phyloP scores from a whole-genome alignment of 108 stramenopile species.

The Chaetoceros muelleri region DNA sequence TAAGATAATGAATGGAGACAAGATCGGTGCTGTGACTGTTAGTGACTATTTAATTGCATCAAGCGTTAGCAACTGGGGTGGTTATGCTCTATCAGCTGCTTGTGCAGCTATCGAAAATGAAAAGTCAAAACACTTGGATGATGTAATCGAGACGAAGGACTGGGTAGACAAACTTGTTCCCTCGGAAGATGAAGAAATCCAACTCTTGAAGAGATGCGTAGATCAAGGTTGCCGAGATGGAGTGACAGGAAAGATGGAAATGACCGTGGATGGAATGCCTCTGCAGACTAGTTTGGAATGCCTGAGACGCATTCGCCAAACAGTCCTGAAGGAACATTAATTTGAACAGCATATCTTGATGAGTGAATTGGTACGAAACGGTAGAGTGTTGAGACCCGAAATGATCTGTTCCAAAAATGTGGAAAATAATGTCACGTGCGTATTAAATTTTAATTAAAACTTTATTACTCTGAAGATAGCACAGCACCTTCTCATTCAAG shows the following conservation, averaged over 20 bases:
- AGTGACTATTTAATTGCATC: conserved; percentile 66
- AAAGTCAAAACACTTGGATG: too few species aligned
- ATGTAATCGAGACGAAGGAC: neutral
- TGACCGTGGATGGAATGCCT: conserved; percentile 68
- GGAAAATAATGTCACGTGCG: too few species aligned
- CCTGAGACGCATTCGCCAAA: conserved; percentile 49
- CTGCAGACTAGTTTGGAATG: conserved; percentile 49
- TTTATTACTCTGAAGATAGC: too few species aligned
- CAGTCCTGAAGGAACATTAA: too few species aligned
- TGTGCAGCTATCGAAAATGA: conserved; percentile 24
- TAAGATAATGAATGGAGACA: conserved; percentile 46
- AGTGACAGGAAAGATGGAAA: conserved; percentile 47
- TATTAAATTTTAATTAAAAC: too few species aligned
- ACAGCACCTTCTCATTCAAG: too few species aligned
- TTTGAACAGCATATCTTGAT: too few species aligned
- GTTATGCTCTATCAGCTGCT: conserved; percentile 63
- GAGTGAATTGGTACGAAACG: too few species aligned
- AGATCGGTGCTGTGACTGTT: conserved; percentile 47
- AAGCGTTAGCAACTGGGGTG: conserved; percentile 84
- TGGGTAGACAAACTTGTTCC: conserved; percentile 44
- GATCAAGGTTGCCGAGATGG: conserved; percentile 54
- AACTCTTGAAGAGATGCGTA: conserved; percentile 39
- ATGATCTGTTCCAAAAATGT: too few species aligned
- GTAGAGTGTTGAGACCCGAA: too few species aligned
- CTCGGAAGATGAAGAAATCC: conserved; percentile 35